Conservation (phyloP, 2,329 filamentous ascomycete species). For the Colletotrichum paranaense region DNA sequence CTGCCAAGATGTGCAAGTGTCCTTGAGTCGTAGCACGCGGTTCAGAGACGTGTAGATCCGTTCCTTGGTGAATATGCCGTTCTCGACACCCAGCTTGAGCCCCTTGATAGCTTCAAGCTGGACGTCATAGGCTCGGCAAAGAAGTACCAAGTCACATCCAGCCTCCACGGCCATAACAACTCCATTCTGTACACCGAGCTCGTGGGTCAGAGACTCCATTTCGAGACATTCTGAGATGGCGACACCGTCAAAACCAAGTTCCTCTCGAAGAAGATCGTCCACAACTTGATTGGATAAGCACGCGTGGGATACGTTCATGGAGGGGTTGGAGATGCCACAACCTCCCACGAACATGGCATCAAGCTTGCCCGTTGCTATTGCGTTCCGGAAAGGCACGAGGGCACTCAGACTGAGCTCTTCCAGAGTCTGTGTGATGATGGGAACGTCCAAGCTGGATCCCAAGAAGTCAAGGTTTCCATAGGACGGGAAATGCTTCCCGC, state of each 20-base stretch:
- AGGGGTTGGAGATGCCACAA: slow-evolving; percentile 90
- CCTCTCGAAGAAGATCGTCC: slow-evolving; percentile 86
- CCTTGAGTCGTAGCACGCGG: slow-evolving; percentile 84
- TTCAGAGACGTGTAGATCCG: slow-evolving; percentile 84
- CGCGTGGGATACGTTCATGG: slow-evolving; percentile 95
- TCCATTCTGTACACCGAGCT: slow-evolving; percentile 95
- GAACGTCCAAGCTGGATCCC: slow-evolving; percentile 90
- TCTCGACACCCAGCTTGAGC: slow-evolving; percentile 88
- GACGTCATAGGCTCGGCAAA: slow-evolving; percentile 88
- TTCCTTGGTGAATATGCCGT: slow-evolving; percentile 85
- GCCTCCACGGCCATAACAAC: slow-evolving; percentile 98
- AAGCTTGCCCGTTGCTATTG: slow-evolving; percentile 82
- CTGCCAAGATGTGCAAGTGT: slow-evolving; percentile 88
- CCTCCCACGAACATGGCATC: slow-evolving; percentile 97
- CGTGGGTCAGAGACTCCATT: slow-evolving; percentile 95
- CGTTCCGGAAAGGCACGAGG: slow-evolving; percentile 90
- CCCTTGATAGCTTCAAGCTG: slow-evolving; percentile 94
- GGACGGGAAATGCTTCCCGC: slow-evolving; percentile 96
- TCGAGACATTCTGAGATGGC: slow-evolving; percentile 96
- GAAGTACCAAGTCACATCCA: slow-evolving; percentile 89
- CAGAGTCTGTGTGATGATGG: slow-evolving; percentile 93
- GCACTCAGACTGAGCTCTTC: slow-evolving; percentile 94
- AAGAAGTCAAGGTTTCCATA: slow-evolving; percentile 96
- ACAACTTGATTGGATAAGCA: slow-evolving; percentile 94
- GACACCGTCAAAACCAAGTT: slow-evolving; percentile 90